Base-by-base conservation (phyloP, 345 rosid genomes). In the Acer yangbiense region DNA sequence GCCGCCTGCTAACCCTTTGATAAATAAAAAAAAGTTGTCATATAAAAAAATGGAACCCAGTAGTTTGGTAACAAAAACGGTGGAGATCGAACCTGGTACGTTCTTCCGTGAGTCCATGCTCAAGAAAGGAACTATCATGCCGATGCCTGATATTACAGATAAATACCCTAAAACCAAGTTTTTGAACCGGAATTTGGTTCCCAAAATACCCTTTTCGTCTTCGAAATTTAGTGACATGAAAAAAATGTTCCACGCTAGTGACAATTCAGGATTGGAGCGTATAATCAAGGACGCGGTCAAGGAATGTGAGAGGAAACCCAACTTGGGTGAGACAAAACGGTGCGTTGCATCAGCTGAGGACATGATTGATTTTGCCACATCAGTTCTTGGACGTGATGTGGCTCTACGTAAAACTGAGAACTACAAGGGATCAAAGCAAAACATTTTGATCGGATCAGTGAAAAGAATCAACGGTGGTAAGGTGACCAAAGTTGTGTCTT, bases 331-430 rank as follows among this genome's bases (percentile, higher is more conserved):
- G 63, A 58, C 27, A n/a, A 58, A 58, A 58, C 63, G 27, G 63
- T 58, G 63, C 21, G 63, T 58, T 16, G 27, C 12, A 58, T 58
- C 63, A 2, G 63, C 63, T 2, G 63, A 58, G 27, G 63, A 58
- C 63, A 65, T 46, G 55, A 79, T 84, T 64, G 84, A 86, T 13
- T 72, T 58, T 20, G 63, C 63, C 63, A 16, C n/a, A 1, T 58
- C 12, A 58, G 27, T 58, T 58, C 63, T 58, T 9, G 63, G 63
- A 7, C 63, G n/a, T 16, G 25, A 58, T 1, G 63, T 58, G 63
- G 11, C 25, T 18, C 13, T 20, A 6, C 27, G 27, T 58, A 58
- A 20, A 58, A 58, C 63, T 18, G 11, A 58, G 21, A 58, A 58
- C 25, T 9, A 0, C 11, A 20, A 58, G 4, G 63, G 63, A 21